Percentiles rank a stretch among this genome's conserved stretches.
Conservation (phyloP, 768 basidiomycete genomes). For the Cystofilobasidium macerans region DNA sequence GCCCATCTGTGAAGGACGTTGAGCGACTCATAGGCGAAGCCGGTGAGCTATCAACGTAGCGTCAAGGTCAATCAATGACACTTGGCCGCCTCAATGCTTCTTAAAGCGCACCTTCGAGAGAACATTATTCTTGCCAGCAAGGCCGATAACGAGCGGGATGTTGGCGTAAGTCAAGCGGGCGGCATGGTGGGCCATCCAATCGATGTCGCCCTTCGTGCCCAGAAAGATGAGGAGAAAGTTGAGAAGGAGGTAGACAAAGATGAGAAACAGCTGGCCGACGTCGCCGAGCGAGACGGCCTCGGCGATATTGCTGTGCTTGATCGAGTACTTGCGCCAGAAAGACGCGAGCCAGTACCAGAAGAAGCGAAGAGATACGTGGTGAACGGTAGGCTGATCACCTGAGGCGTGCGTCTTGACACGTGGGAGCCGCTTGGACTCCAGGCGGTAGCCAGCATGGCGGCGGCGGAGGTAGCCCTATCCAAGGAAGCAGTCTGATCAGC, state of each 20-base stretch:
- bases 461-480: conserved; percentile 12
- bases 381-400: neutral
- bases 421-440: conserved; percentile 13
- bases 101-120: neutral
- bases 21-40: conserved; percentile 26
- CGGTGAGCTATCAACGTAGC: conserved; percentile 5
- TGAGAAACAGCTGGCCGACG: conserved; percentile 25
- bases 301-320: conserved; percentile 24
- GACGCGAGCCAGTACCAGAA: conserved; percentile 22
- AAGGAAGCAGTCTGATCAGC: neutral
- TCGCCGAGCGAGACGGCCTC: conserved; percentile 24
- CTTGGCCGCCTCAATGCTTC: no score
- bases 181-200: conserved; percentile 27
- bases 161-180: conserved; percentile 26
- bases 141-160: conserved; percentile 26
- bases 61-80: neutral
- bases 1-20: conserved; percentile 26
- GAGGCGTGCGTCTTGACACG: conserved; percentile 11
- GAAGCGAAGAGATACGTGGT: conserved; percentile 7
- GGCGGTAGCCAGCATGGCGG: conserved; percentile 18
- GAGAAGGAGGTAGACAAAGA: conserved; percentile 23
- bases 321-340: conserved; percentile 27
- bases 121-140: conserved; percentile 27
- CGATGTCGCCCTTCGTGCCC: conserved; percentile 24
- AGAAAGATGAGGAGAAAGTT: conserved; percentile 25